Evolutionary conservation across 352 stramenopile species (phyloP), one percentile per base, ranked within the genome.

Genomic region (Phytophthora sp.): DNA sequence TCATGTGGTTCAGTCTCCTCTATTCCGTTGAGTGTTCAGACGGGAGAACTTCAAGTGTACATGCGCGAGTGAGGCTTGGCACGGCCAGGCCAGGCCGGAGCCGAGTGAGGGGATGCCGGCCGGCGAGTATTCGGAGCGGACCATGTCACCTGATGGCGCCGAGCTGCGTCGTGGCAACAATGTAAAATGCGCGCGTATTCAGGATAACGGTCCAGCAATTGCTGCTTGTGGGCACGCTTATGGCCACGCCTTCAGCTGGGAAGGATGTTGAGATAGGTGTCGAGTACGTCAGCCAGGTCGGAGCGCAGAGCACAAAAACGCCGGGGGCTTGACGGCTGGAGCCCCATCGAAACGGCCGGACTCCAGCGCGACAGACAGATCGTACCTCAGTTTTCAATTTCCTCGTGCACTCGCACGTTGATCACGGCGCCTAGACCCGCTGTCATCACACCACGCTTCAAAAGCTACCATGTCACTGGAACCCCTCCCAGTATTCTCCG

Each of bases 401-500:
- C 59, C 65, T 74, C 65, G 60, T 70, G 66, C 54, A 31, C 27
- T 53, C 37, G 41, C 59, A 74, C 65, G 65, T 74, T 74, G 65
- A 74, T 66, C 38, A n/a, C 35, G 24, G 15, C 27, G 7, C 17
- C 30, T 65, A 21, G 3, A 41, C 23, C 17, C 32, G 21, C n/a
- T n/a, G n/a, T n/a, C 37, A 23, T 39, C 18, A 7, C 27, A 35
- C 31, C 27, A 34, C 15, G 24, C 34, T 32, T 7, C 13, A n/a
- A 13, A 49, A 30, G 34, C 61, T 27, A 64, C 17, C 23, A 71
- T 71, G 62, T 72, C 66, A 75, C 66, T 75, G 62, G 66, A 75
- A 60, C 66, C 61, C 1, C 20, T 72, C 20, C 45, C 61, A 75
- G 66, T 75, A 71, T 69, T 64, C 28, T 17, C 66, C 27, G 52